These are phyloP conservation scores for Aspergillus caelatus DNA, from an alignment of 2,329 filamentous ascomycete genomes.

Conservation along the genomic window DNA sequence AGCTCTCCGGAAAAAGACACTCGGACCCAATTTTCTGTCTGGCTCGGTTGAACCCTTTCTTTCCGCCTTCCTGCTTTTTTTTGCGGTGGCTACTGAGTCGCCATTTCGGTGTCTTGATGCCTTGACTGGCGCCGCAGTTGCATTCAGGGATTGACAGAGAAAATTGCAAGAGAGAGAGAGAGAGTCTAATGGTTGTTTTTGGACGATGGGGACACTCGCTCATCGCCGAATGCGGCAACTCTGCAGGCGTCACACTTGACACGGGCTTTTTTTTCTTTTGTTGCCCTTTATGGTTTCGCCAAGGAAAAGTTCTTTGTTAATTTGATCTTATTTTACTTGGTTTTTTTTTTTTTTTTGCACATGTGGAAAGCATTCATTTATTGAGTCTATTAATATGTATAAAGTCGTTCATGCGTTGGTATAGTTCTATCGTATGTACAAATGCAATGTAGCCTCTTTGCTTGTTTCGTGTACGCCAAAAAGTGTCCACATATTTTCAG, in stretches of 20 bases:
- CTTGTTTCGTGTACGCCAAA: background rate
- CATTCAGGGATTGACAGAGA: background rate
- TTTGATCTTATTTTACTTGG: background rate
- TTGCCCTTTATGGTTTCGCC: background rate
- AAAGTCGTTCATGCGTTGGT: background rate
- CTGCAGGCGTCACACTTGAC: background rate
- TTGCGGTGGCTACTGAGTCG: background rate
- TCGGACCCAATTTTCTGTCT: conserved; percentile 4
- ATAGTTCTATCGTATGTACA: background rate
- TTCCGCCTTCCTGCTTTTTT: background rate
- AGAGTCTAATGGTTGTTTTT: conserved; percentile 1
- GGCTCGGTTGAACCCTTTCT: background rate
- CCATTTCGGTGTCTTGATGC: background rate
- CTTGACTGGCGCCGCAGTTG: background rate
- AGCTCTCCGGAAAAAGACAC: conserved; percentile 5
- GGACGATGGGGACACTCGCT: background rate
- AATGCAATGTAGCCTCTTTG: background rate
- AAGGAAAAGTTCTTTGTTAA: background rate
- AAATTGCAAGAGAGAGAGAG: background rate
- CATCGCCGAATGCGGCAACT: conserved; percentile 10
- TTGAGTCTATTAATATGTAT: background rate
- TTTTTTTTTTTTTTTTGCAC: background rate
- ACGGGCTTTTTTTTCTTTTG: background rate
- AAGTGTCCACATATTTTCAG: conserved; percentile 21
- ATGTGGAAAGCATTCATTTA: background rate